Evolutionary conservation across 805 yeast species (phyloP).

Genomic region (Cyberlindnera amylophila): DNA sequence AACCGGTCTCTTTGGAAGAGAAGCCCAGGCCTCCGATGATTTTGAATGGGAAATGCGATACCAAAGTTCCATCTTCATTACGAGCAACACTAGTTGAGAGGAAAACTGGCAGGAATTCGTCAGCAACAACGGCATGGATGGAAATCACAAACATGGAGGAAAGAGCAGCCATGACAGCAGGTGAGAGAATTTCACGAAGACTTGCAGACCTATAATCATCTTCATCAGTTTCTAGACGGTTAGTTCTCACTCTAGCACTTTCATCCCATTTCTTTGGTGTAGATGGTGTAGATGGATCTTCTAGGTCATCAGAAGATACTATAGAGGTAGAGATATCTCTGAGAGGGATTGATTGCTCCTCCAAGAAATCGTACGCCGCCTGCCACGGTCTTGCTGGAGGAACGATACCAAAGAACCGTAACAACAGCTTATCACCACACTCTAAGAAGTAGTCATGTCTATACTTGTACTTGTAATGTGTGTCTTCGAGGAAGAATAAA

Average conservation of each 20-base stretch:
- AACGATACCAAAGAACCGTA: neutral
- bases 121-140: slow-evolving; percentile 9
- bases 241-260: neutral
- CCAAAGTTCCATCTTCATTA: slow-evolving; percentile 15
- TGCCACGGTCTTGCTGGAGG: slow-evolving; percentile 12
- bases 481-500: slow-evolving; percentile 14
- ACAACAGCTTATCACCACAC: slow-evolving; percentile 8
- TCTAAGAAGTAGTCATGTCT: slow-evolving; percentile 11
- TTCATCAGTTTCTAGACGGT: neutral
- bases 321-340: neutral
- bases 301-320: neutral
- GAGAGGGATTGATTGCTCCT: slow-evolving; percentile 4
- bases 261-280: neutral
- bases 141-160: slow-evolving; percentile 10
- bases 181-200: slow-evolving; percentile 9
- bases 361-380: neutral
- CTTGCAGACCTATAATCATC: neutral
- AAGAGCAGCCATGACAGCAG: slow-evolving; percentile 8
- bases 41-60: slow-evolving; percentile 43
- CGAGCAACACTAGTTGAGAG: slow-evolving; percentile 5
- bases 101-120: slow-evolving; percentile 13
- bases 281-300: neutral
- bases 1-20: slow-evolving; percentile 44
- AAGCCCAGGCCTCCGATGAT: slow-evolving; percentile 52
- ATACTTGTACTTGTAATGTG: slow-evolving; percentile 9